Evolutionary conservation across 192 early-diverging fungal species (phyloP), one percentile per base, ranked within the genome.

Genomic region (Phlyctochytrium planicorne): DNA sequence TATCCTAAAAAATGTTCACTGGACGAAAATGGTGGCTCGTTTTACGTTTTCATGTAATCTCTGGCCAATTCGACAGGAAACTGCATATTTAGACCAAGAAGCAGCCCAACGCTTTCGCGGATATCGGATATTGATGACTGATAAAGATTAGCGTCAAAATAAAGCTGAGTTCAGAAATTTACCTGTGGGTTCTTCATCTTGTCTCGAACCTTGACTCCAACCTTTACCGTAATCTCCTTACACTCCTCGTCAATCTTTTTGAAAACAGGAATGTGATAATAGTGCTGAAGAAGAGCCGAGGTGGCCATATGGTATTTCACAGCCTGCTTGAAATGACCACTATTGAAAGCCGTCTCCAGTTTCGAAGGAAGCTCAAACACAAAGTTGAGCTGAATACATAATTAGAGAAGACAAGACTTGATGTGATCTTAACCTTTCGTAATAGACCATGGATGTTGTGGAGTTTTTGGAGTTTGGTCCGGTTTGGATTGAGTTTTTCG

Each of bases 291-390:
- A 27, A 95, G 75, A 23, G 85, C 82, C 34, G 80, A 71, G 0
- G 92, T 90, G 23, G 85, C 80, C 17, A 85, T 72, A 80, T 94
- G 94, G 35, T 86, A 86, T 20, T 77, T 81, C 0, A 94, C 94
- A 0, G 94, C 93, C 47, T 91, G 86, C 2, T 83, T 78, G 81
- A 89, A 90, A 60, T 84, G 70, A 2, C 78, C 78, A 25, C 75
- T 70, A 24, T 82, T 71, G 24, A 92, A 73, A 37, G 84, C 86
- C 59, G 80, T 71, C 6, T 80, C 77, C 20, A 98, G 82, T 67
- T 88, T 80, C 1, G 80, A 80, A 2, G 96, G 96, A 52, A 98
- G 71, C 33, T 92, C 93, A 75, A 91, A 93, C 16, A 98, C 84
- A 65, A 95, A 91, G 73, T 95, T 91, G 36, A 98, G 81, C 86